Evolutionary conservation across 2,329 filamentous ascomycete genomes (phyloP), one percentile per base, ranked within the genome.

Genomic region (Cercospora zeae-maydis): DNA sequence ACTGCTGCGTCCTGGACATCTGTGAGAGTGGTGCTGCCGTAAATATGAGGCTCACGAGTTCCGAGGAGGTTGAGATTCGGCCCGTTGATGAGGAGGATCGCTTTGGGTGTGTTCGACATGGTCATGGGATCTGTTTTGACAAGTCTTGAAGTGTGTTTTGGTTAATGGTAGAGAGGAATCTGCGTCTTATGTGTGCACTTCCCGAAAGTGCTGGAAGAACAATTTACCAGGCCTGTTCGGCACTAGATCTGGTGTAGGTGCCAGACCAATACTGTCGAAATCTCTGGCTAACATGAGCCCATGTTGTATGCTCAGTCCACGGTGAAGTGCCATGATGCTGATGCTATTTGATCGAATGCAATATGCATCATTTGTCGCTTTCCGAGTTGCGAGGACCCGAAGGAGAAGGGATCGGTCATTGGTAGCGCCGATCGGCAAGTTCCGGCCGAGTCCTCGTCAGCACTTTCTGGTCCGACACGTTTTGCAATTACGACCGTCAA

Each of bases 21-120:
- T 19, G 79, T 56, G 11, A 93, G 85, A 0, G 89, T 91, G 0
- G 86, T 86, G 64, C 79, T 81, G 72, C 90, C 90, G 78, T 93
- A 92, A 70, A 91, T 83, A 30, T 86, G 78, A 14, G 90, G 89
- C 74, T 93, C 89, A 21, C 90, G 83, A 11, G 85, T 88, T 36
- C 90, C 90, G 31, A 93, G 83, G 55, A 93, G 86, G 78, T 92
- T 92, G 70, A 93, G 87, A 75, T 93, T 93, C 33, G 89, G 89
- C n/a, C 90, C 89, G 24, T 66, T 67, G 56, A 67, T 39, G 45
- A 67, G 56, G 3, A 67, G 62, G 31, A 67, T 64, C 8, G 63
- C 56, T 33, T 64, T 66, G 8, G 47, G 27, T 37, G 42, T 58
- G 16, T 13, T 47, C n/a, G 34, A 4, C 30, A 36, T 34, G 8